Percentiles rank a stretch among this genome's conserved stretches.
Evolutionary conservation across 2,329 filamentous ascomycete species (phyloP).

Genomic region (Graphilbum fragrans): DNA sequence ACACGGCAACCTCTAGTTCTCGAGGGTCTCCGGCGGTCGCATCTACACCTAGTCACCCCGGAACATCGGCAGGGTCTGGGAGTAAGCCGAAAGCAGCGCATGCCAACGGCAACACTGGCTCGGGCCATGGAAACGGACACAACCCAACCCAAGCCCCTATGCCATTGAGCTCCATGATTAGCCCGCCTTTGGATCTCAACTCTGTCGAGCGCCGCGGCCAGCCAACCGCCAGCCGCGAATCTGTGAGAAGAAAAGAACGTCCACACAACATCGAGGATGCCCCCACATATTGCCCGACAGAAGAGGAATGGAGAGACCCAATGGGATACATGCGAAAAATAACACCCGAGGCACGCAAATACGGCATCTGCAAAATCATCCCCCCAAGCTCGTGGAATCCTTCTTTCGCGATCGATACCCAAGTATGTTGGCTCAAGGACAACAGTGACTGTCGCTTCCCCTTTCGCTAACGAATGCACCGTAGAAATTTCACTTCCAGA

Average conservation of each 20-base stretch:
- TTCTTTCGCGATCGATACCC: constrained; percentile 89
- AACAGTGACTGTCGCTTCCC: too few relatives aligned
- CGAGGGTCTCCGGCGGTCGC: constrained; percentile 38
- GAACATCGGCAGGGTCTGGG: constrained; percentile 26
- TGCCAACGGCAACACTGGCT: constrained; percentile 40
- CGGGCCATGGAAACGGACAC: constrained; percentile 15
- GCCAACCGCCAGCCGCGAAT: constrained; percentile 62
- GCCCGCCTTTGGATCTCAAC: constrained; percentile 62
- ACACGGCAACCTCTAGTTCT: constrained; percentile 22
- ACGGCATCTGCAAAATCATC: constrained; percentile 90
- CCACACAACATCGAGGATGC: constrained; percentile 82
- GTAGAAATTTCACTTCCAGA: constrained; percentile 93
- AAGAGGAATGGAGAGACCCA: constrained; percentile 90
- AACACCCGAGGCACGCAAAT: constrained; percentile 69
- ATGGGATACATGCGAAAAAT: constrained; percentile 92
- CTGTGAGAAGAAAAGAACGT: constrained; percentile 62
- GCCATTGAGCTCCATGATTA: constrained; percentile 44
- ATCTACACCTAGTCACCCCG: constrained; percentile 16
- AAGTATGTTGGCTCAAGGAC: constrained; percentile 47
- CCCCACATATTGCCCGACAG: constrained; percentile 78
- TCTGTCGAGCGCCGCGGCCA: constrained; percentile 89
- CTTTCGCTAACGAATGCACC: constrained; percentile 6
- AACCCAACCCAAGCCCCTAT: constrained; percentile 37
- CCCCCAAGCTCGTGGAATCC: constrained; percentile 92
- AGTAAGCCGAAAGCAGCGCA: constrained; percentile 39